Evolutionary conservation across 1,284 basidiomycete species (phyloP), one percentile per base, ranked within the genome.

Genomic region (Phlebopus sp.): DNA sequence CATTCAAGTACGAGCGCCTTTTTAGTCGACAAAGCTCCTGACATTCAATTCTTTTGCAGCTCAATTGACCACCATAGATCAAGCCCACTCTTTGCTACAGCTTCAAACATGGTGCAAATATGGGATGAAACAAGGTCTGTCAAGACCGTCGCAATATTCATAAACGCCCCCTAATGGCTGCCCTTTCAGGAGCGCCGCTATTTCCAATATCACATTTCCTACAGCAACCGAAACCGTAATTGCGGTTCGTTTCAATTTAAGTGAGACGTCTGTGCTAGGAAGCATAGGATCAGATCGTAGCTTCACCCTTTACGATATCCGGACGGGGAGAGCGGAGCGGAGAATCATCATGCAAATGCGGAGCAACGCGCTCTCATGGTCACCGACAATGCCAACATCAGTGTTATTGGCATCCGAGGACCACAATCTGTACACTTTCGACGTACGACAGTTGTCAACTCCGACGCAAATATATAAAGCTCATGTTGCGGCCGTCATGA

Each of bases 401-500:
- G 74, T 98, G 32, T 81, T 98, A 2, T 81, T 98, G 13, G 97
- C 92, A 11, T 97, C 93, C 1, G 97, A 99, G 72, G 97, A 99
- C 66, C 95, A 98, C 73, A 97, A 98, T 61, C 76, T 99, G 35
- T 99, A 99, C 70, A 98, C 97, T 0, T 99, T 97, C 67, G 97
- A 99, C 64, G 90, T 99, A 53, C 83, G 96, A 37, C 84, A 90
- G 50, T 77, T 99, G 42, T 73, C 78, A 9, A 77, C 79, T 1
- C 94, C 97, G 2, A 91, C 86, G 3, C 92, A 97, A 58, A 92
- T 99, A 38, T 99, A 97, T 78, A 99, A 98, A 68, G 94, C 85
- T 1, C 97, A 99, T 68, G 95, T 98, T 11, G 92, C 93, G 0
- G 93, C 95, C 4, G 94, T 97, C 29, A 94, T 91, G 84, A 84